Evolutionary conservation across 1,284 basidiomycete genomes (phyloP).

Genomic region (Coriolopsis trogii): DNA sequence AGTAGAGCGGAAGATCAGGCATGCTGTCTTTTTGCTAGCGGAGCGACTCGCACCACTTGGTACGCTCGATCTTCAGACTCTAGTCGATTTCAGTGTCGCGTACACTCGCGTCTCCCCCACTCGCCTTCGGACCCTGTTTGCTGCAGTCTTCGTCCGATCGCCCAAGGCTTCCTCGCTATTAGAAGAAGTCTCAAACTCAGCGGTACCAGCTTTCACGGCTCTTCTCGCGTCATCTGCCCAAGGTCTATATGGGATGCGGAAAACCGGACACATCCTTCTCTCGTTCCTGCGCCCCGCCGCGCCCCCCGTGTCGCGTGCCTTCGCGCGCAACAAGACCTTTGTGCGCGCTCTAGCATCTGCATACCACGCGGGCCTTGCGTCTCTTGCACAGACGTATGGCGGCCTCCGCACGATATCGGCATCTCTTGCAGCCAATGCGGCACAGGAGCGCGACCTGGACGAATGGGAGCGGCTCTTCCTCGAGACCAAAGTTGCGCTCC

Average conservation of each 20-base stretch:
- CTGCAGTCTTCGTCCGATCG: constrained; percentile 38
- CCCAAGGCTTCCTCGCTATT: constrained; percentile 30
- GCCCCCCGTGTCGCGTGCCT: constrained; percentile 47
- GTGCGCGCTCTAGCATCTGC: constrained; percentile 57
- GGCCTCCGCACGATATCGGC: constrained; percentile 40
- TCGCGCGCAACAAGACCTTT: constrained; percentile 54
- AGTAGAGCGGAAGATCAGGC: constrained; percentile 50
- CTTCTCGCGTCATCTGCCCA: constrained; percentile 47
- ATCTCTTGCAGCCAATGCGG: constrained; percentile 31
- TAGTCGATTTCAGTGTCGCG: constrained; percentile 65
- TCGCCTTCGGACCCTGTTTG: constrained; percentile 48
- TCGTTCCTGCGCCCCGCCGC: constrained; percentile 57
- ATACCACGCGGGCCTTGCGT: constrained; percentile 58
- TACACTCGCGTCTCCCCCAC: constrained; percentile 50
- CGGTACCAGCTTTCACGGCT: constrained; percentile 56
- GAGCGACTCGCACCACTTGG: constrained; percentile 48
- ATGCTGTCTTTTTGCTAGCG: constrained; percentile 56
- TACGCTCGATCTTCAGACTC: constrained; percentile 49
- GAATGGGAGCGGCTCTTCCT: constrained; percentile 73
- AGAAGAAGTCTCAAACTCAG: constrained; percentile 42
- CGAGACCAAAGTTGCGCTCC: constrained; percentile 68
- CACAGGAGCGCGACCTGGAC: constrained; percentile 42
- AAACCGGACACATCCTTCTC: constrained; percentile 59
- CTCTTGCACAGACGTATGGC: constrained; percentile 62
- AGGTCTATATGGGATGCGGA: constrained; percentile 67